phyloP scores from a whole-genome alignment of 2,329 filamentous ascomycete genomes.

The Epichloe scottii region DNA sequence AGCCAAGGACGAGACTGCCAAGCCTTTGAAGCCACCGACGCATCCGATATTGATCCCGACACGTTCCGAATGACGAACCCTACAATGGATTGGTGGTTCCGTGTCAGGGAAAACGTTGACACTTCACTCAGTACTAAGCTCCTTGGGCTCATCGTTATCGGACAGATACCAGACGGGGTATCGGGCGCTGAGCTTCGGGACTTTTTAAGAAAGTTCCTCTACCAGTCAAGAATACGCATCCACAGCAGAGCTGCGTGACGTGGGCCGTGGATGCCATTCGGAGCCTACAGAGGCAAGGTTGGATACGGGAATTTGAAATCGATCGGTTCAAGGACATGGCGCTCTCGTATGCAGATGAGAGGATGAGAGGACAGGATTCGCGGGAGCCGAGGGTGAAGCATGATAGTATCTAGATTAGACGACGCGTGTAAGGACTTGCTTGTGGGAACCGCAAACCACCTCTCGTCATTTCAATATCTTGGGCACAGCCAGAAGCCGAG shows the following conservation, averaged over 20 bases:
- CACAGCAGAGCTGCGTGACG: slow-evolving; percentile 23
- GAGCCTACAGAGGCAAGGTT: slow-evolving; percentile 14
- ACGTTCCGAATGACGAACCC: slow-evolving; percentile 21
- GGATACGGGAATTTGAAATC: slow-evolving; percentile 14
- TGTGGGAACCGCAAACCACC: background rate
- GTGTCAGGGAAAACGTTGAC: slow-evolving; percentile 9
- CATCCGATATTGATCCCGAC: slow-evolving; percentile 16
- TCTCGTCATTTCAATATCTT: background rate
- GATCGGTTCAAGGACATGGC: slow-evolving; percentile 14
- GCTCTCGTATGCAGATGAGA: slow-evolving; percentile 18
- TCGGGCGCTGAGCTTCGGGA: slow-evolving; percentile 10
- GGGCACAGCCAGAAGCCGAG: background rate
- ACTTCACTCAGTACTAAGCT: slow-evolving; percentile 13
- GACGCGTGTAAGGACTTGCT: no score
- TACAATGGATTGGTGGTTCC: slow-evolving; percentile 20
- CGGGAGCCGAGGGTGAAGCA: slow-evolving; percentile 7
- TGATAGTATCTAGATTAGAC: background rate
- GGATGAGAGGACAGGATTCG: slow-evolving; percentile 10
- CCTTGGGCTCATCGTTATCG: slow-evolving; percentile 16
- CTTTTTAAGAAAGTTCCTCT: slow-evolving; percentile 14
- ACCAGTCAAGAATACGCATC: slow-evolving; percentile 19
- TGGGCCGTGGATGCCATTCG: slow-evolving; percentile 17
- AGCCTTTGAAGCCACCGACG: slow-evolving; percentile 19
- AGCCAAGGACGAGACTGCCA: slow-evolving; percentile 9
- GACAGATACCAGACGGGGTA: slow-evolving; percentile 10